Evolutionary conservation across 164 flowering plant genomes (phyloP).

Genomic region (Vitis riparia): DNA sequence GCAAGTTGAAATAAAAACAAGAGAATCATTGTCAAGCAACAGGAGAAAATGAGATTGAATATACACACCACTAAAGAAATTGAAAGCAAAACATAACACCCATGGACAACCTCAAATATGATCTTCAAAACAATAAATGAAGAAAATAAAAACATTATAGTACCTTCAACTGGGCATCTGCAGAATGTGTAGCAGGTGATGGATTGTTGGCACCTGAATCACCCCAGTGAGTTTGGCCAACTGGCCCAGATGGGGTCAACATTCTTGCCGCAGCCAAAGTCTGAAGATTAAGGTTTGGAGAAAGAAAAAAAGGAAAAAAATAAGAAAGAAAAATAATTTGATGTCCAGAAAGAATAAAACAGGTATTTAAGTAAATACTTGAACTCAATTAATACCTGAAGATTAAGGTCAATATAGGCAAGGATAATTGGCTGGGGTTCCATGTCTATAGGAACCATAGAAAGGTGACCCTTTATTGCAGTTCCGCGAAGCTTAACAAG

Average conservation of each 20-base stretch:
- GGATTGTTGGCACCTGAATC: constrained; percentile 81
- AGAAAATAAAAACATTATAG: background rate
- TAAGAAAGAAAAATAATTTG: background rate
- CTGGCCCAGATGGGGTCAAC: constrained; percentile 88
- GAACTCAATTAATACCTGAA: constrained; percentile 61
- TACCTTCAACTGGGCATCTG: constrained; percentile 97
- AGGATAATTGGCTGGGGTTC: constrained; percentile 98
- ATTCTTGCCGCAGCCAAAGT: constrained; percentile 98
- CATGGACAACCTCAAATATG: background rate
- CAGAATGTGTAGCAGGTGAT: constrained; percentile 77
- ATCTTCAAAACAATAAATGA: background rate
- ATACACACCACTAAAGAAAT: background rate
- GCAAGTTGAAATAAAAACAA: constrained; percentile 12
- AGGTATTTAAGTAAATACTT: background rate
- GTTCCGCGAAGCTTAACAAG: constrained; percentile 98
- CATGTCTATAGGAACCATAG: constrained; percentile 98
- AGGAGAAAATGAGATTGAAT: background rate
- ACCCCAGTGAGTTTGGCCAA: constrained; percentile 94
- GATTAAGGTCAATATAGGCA: constrained; percentile 97
- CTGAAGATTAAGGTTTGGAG: constrained; percentile 37
- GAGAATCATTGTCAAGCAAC: background rate
- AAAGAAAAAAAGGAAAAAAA: background rate
- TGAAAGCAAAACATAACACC: background rate
- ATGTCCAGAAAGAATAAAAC: background rate
- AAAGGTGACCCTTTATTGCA: constrained; percentile 94